Percentiles rank a stretch among this genome's conserved stretches.
These are phyloP conservation scores for Dactylellina cionopaga DNA, from an alignment of 2,329 filamentous ascomycete species.

Conservation along the genomic window DNA sequence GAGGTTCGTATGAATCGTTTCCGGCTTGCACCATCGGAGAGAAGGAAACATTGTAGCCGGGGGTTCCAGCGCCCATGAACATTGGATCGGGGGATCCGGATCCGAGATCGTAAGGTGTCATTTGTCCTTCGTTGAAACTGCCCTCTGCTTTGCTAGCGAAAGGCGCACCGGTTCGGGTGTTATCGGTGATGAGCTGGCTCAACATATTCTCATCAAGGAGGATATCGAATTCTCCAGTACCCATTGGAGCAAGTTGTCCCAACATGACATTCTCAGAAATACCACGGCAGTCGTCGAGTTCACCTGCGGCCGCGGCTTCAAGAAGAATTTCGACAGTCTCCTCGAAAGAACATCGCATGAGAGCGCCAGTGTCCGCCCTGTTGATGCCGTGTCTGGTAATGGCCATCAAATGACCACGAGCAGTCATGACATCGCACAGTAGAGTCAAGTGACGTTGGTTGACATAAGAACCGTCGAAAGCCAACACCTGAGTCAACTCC, in stretches of 20 bases:
- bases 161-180: constrained; percentile 75
- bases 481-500: constrained; percentile 90
- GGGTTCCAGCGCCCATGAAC: constrained; percentile 76
- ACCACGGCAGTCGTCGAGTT: constrained; percentile 96
- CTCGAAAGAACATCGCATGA: constrained; percentile 99
- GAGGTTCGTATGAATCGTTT: constrained; percentile 71
- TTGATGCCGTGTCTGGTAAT: constrained; percentile 99
- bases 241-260: constrained; percentile 95
- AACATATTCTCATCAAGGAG: constrained; percentile 94
- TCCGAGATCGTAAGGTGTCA: constrained; percentile 87
- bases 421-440: constrained; percentile 97
- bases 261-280: constrained; percentile 99
- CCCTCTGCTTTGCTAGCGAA: constrained; percentile 75
- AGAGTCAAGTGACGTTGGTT: constrained; percentile 97
- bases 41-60: constrained; percentile 74
- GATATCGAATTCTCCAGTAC: constrained; percentile 94
- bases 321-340: constrained; percentile 98
- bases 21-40: constrained; percentile 80
- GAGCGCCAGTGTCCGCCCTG: constrained; percentile 92
- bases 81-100: constrained; percentile 72
- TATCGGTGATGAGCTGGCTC: constrained; percentile 92
- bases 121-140: constrained; percentile 72
- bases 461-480: constrained; percentile 99
- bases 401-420: constrained; percentile 90
- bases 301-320: constrained; percentile 91